Base-by-base conservation (phyloP, 768 basidiomycete species). In the Lactarius psammicola region DNA sequence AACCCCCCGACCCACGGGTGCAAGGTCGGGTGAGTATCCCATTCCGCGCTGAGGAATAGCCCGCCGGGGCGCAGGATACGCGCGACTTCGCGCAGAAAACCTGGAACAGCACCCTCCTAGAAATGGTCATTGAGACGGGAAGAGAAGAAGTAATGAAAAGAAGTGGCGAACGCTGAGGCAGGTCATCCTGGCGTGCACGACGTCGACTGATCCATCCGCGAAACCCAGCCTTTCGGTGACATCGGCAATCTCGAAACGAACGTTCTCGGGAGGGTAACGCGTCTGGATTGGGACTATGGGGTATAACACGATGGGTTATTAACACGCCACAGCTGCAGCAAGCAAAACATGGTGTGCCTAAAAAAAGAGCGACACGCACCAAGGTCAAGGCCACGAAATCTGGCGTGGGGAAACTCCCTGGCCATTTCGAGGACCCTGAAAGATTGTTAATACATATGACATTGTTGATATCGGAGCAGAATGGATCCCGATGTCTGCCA, bases 401-500 rank as follows among this genome's bases (percentile, higher is more conserved):
- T 76, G 67, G 84, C 87, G 70, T 83, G 78, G 20, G 85, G 86
- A 73, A 87, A 93, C 57, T 79, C 78, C 55, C 72, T 75, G 62
- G 87, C 88, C 86, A 93, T 88, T 69, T 91, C 88, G 75, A 87
- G 80, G 4, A 86, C 79, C 91, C 91, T 93, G 72, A 68, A 40
- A 42, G 13, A 15, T 28, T 7, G 56, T 33, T 28, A 61, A 20
- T 42, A n/a, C n/a, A n/a, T n/a, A 54, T 51, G n/a, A 42, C 20
- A 1, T 28, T 26, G 42, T 44, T 44, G 20, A 44, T 20, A 26
- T 13, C 23, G 11, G n/a, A 26, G 44, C 46, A 46, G 44, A 46
- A 46, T 18, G 42, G 20, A 23, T n/a, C 44, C 38, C n/a, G 11
- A 11, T 11, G 49, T 6, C 26, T 51, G 26, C 49, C 49, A 51